phyloP scores from a whole-genome alignment of 179 eudicot genomes.

The Patellifolia procumbens region DNA sequence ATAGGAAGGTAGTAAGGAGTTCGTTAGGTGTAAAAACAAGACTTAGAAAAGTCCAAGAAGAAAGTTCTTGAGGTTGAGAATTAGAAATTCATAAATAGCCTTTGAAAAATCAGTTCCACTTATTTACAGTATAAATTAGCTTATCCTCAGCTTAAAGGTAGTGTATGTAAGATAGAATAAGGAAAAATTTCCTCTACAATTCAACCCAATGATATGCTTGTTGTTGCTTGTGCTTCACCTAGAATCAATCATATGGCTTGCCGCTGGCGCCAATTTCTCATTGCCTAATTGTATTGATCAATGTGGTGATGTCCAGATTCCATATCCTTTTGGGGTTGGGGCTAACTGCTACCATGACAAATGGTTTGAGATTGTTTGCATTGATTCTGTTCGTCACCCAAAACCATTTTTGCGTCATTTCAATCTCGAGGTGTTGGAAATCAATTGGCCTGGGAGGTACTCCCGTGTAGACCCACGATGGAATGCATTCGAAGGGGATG shows the following conservation, averaged over 20 bases:
- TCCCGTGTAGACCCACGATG: not conserved
- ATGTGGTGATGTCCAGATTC: constrained; percentile 28
- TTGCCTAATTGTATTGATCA: constrained; percentile 11
- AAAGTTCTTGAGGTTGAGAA: not conserved
- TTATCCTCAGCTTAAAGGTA: not conserved
- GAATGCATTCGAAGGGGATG: rapidly evolving
- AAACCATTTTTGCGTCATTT: constrained; percentile 19
- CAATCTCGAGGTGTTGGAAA: constrained; percentile 25
- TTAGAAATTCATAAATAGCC: no score
- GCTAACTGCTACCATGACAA: constrained; percentile 8
- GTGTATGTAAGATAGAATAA: not conserved
- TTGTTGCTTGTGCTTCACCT: constrained; percentile 24
- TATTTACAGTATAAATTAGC: no score
- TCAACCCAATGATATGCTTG: not conserved
- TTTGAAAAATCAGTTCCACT: no score
- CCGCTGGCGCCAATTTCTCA: not conserved
- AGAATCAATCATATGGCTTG: constrained; percentile 6
- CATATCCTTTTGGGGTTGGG: constrained; percentile 35
- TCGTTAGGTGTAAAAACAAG: no score
- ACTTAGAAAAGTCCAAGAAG: not conserved
- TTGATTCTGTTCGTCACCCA: not conserved
- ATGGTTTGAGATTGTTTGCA: constrained; percentile 25
- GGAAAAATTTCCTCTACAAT: not conserved
- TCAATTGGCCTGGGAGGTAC: constrained; percentile 18
- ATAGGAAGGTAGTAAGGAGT: not conserved